These are phyloP conservation scores for Allium fistulosum DNA, from an alignment of 106 monocot species.

Conservation along the genomic window DNA sequence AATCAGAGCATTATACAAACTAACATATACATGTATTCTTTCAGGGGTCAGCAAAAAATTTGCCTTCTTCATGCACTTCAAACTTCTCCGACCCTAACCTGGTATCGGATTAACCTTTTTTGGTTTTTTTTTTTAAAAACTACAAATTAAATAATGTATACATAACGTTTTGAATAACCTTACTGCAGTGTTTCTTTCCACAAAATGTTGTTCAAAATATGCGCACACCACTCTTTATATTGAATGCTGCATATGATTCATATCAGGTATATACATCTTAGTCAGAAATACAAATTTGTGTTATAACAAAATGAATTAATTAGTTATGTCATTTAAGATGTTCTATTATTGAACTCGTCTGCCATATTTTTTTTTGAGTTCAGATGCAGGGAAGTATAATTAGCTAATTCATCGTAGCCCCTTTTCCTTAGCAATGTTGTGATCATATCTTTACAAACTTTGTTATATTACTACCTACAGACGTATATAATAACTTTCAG, in stretches of 20 bases:
- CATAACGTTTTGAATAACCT: neutral
- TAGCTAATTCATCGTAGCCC: too few relatives aligned
- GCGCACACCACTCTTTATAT: slow-evolving; percentile 67
- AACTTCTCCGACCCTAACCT: slow-evolving; percentile 30
- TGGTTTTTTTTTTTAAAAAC: neutral
- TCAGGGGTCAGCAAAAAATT: slow-evolving; percentile 78
- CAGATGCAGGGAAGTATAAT: too few relatives aligned
- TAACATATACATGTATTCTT: neutral
- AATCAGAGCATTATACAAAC: too few relatives aligned
- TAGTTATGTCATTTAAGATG: neutral
- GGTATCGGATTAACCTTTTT: slow-evolving; percentile 22
- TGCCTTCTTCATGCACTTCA: slow-evolving; percentile 75
- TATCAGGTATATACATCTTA: slow-evolving; percentile 51
- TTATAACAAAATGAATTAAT: neutral
- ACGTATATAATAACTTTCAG: too few relatives aligned
- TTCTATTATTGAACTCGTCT: neutral
- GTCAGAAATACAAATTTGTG: neutral
- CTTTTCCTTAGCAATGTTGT: neutral
- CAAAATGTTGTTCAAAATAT: slow-evolving; percentile 52
- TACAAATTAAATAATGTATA: neutral
- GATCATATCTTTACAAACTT: neutral
- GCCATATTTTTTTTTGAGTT: too few relatives aligned
- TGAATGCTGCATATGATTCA: slow-evolving; percentile 90
- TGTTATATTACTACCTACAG: too few relatives aligned
- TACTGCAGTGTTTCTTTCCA: slow-evolving; percentile 82